phyloP scores from a whole-genome alignment of 495 filamentous ascomycete species.

The Cudoniella acicularis region DNA sequence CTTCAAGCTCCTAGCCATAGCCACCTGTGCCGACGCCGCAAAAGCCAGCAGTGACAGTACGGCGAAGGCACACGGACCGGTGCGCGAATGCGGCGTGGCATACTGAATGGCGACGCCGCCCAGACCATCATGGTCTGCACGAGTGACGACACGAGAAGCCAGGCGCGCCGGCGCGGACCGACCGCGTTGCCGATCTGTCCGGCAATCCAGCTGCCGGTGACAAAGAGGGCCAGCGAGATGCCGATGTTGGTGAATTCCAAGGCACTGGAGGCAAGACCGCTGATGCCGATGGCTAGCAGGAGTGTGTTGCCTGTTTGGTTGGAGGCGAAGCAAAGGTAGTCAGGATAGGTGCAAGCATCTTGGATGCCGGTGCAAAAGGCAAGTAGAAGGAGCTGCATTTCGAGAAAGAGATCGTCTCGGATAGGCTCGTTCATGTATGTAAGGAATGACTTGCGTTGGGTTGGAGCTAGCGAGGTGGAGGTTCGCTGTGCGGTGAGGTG shows the following conservation, averaged over 20 bases:
- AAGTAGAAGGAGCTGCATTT: slow-evolving; percentile 11
- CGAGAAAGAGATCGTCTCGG: slow-evolving; percentile 8
- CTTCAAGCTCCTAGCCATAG: slow-evolving; percentile 47
- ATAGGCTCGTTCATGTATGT: too few relatives aligned
- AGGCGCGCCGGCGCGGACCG: slow-evolving; percentile 45
- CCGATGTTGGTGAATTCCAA: slow-evolving; percentile 51
- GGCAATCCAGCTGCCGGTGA: slow-evolving; percentile 47
- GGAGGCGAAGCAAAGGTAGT: slow-evolving; percentile 61
- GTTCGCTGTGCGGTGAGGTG: too few relatives aligned
- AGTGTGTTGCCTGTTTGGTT: slow-evolving; percentile 66
- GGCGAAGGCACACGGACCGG: slow-evolving; percentile 34
- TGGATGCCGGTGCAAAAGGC: slow-evolving; percentile 39
- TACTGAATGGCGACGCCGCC: slow-evolving; percentile 47
- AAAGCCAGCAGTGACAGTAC: slow-evolving; percentile 51
- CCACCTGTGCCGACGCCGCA: slow-evolving; percentile 56
- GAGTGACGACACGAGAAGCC: slow-evolving; percentile 48
- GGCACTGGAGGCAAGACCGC: slow-evolving; percentile 42
- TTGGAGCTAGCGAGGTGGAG: too few relatives aligned
- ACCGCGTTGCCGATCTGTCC: slow-evolving; percentile 54
- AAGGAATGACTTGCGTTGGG: too few relatives aligned
- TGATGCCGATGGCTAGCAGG: slow-evolving; percentile 49
- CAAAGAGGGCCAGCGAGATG: slow-evolving; percentile 49
- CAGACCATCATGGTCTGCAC: slow-evolving; percentile 54
- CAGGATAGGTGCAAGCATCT: slow-evolving; percentile 59
- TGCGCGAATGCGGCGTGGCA: slow-evolving; percentile 17